Conservation (phyloP, 2,329 filamentous ascomycete species). For the Claviceps sp. region DNA sequence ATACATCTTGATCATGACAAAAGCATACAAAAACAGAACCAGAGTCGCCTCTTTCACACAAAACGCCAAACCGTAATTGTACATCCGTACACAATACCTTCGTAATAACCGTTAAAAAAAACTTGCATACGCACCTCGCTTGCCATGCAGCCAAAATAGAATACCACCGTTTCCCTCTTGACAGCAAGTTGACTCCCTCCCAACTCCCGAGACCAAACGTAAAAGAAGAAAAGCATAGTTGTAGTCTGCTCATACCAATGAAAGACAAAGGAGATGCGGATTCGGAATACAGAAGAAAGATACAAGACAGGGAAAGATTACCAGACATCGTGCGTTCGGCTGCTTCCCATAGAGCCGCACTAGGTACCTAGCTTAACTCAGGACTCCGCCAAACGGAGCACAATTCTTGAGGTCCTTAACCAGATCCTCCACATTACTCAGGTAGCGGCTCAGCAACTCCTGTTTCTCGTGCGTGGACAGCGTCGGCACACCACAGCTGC, state of each 20-base stretch:
- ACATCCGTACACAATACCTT: constrained; percentile 11
- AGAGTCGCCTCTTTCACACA: constrained; percentile 3
- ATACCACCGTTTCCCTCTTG: not conserved
- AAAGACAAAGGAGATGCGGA: not conserved
- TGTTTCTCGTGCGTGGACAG: constrained; percentile 72
- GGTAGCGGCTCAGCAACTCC: constrained; percentile 58
- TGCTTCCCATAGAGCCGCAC: too few relatives aligned
- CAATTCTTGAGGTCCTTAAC: constrained; percentile 73
- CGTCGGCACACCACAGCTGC: constrained; percentile 28
- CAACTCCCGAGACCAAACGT: constrained; percentile 1
- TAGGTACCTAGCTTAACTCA: constrained; percentile 11
- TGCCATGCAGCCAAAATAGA: not conserved
- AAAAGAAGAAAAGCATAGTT: not conserved
- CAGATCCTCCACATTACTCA: constrained; percentile 72
- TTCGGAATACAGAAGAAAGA: not conserved
- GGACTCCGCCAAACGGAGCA: constrained; percentile 55
- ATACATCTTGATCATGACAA: constrained; percentile 2
- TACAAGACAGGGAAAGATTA: not conserved
- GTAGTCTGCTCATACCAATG: not conserved
- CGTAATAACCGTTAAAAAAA: constrained; percentile 10
- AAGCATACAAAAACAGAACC: constrained; percentile 1
- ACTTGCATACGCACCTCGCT: not conserved
- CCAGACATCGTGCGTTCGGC: too few relatives aligned
- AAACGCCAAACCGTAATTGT: constrained; percentile 12
- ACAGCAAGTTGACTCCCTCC: constrained; percentile 12